Evolutionary conservation across 352 stramenopile genomes (phyloP), one percentile per base, ranked within the genome.

Genomic region (Pythium pyrilobum): DNA sequence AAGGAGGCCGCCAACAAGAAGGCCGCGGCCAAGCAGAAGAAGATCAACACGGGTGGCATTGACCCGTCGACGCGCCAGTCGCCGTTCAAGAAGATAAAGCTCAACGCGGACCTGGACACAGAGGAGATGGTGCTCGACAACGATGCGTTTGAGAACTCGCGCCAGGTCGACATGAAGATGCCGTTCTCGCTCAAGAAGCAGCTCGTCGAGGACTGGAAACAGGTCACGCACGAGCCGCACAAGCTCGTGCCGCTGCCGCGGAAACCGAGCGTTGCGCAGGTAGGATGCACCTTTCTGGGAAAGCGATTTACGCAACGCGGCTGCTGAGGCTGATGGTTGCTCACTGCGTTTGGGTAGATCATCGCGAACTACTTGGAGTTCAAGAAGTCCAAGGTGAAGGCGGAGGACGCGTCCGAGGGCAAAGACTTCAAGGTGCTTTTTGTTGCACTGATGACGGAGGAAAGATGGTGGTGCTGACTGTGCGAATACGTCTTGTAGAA

Each of bases 141-240:
- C 12, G 55, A 53, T 36, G 59, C 47, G 11, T 31, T 50, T 1
- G 49, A 38, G 8, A 24, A 27, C 21, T 39, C 52, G 40, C 83
- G 86, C 38, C 76, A 81, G 41, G 57, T 92, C 23, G 72, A 70
- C 34, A 74, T 94, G 43, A 75, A 89, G 39, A 95, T 96, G 75
- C 87, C 87, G 5, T 96, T 96, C 58, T 89, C 84, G 40, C 79
- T 96, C 51, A 96, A 96, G 77, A 96, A 95, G 57, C 84, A 95
- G 56, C 78, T 96, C 40, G 85, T 96, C 7, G 83, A 93, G 54
- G 87, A 96, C 79, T 96, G 87, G 87, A 91, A 92, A 57, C 70
- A 87, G 39, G 65, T 92, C 34, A 91, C 81, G n/a, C 81, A 91
- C 21, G 71, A 81, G 34, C 76, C 81, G 9, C 69, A 81, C 43